Base-by-base conservation (phyloP, 768 basidiomycete species). In the Strobilomyces echinocephalus region DNA sequence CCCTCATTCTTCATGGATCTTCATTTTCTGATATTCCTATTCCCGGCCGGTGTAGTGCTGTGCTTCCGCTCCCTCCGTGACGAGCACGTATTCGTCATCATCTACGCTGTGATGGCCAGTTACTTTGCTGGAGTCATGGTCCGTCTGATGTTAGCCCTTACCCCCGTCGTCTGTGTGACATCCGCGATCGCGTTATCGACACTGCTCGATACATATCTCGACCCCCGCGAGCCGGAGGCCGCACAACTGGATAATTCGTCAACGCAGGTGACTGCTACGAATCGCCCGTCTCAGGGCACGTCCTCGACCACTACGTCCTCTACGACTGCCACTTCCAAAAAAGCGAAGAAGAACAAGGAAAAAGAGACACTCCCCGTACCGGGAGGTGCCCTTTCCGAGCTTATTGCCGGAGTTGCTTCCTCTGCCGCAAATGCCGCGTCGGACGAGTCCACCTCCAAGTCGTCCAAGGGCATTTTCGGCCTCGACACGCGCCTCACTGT, bases 91-190 rank as follows among this genome's bases (percentile, higher is more conserved):
- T 99, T 99, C 69, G 91, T 99, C 63, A 95, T 99, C 75, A 93
- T 98, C 72, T 99, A 98, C 71, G 86, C 97, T 21, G 83, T 91
- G 58, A 83, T 98, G 65, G 92, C 89, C 45, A 93, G 91, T 69
- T 99, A 99, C 79, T 99, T 99, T 65, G 95, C 97, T 5, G 97
- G 97, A 40, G 95, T 99, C 68, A 99, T 99, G 97, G 97, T 99
- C 58, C 93, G 97, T 53, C 79, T 98, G 55, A 98, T 99, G 92
- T 79, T 99, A 50, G 88, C 97, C 24, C 84, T 99, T 52, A 98
- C 95, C 0, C 97, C 97, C 1, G 89, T 95, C 53, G 97, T 98
- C 42, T 99, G 97, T 66, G 90, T 98, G 53, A 69, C 92, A 16
- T 85, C 92, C 16, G 97, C 97, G 7, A 85, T 98, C 30, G 93